Evolutionary conservation across 2,329 filamentous ascomycete genomes (phyloP).

Genomic region (Passalora sequoiae): DNA sequence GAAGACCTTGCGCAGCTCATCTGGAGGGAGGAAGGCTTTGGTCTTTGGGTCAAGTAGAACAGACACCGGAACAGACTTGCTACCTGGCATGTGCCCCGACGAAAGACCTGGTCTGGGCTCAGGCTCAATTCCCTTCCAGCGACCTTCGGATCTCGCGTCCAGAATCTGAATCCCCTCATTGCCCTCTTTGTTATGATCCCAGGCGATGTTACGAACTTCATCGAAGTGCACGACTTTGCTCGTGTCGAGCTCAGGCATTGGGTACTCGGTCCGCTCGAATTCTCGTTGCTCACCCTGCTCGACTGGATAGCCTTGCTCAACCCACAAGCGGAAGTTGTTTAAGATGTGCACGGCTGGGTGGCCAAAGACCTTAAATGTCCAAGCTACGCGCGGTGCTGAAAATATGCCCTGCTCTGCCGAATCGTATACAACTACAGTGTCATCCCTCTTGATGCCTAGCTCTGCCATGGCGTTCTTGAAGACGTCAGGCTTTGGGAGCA

Average conservation of each 20-base stretch:
- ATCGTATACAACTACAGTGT: conserved; percentile 92
- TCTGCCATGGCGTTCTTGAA: conserved; percentile 87
- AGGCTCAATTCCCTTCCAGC: conserved; percentile 76
- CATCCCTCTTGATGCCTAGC: conserved; percentile 79
- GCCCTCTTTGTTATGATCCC: conserved; percentile 75
- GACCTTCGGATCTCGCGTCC: conserved; percentile 73
- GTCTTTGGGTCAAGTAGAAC: conserved; percentile 75
- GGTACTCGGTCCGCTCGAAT: conserved; percentile 40
- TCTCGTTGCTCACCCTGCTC: conserved; percentile 67
- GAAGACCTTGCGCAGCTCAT: conserved; percentile 71
- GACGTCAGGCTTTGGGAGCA: conserved; percentile 76
- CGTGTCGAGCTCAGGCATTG: conserved; percentile 44
- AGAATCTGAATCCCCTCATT: conserved; percentile 79
- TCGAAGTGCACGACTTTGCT: conserved; percentile 73
- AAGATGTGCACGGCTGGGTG: conserved; percentile 83
- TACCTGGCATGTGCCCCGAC: conserved; percentile 87
- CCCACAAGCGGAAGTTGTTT: conserved; percentile 95
- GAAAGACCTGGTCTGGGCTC: conserved; percentile 79
- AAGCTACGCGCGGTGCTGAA: conserved; percentile 85
- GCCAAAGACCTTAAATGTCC: conserved; percentile 87
- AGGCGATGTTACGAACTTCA: conserved; percentile 70
- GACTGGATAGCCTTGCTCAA: conserved; percentile 72
- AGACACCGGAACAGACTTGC: conserved; percentile 74
- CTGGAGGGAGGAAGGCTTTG: conserved; percentile 69
- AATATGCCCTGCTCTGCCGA: conserved; percentile 87